A percentile compares a stretch with the other conserved stretches of the same genome.
Conservation (phyloP, 2,329 filamentous ascomycete genomes). For the Alternaria postmessia region DNA sequence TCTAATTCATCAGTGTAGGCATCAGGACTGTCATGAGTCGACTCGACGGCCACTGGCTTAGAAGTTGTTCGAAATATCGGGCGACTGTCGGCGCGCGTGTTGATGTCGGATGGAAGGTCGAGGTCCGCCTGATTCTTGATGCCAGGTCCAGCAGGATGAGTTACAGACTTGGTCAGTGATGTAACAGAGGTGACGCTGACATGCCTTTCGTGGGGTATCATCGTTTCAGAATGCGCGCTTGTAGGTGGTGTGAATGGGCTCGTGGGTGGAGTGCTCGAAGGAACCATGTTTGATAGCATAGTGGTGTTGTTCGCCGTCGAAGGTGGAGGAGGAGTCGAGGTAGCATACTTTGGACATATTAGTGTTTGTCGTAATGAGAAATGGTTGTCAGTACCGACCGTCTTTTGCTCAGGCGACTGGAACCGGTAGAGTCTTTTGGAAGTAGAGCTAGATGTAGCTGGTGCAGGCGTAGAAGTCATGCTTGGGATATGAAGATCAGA, state of each 20-base stretch:
- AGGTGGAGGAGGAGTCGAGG: background rate
- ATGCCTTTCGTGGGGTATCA: background rate
- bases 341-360: background rate
- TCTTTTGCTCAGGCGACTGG: background rate
- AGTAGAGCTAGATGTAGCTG: background rate
- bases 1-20: background rate
- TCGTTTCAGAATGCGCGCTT: background rate
- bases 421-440: slow-evolving; percentile 2
- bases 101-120: background rate
- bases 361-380: background rate
- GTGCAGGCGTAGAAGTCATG: background rate
- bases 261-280: background rate
- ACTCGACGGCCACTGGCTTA: background rate
- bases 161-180: background rate
- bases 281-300: background rate
- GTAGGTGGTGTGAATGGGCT: slow-evolving; percentile 1
- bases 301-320: background rate
- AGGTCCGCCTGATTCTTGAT: background rate
- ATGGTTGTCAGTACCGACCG: background rate
- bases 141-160: background rate
- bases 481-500: background rate
- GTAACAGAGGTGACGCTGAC: background rate
- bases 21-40: background rate
- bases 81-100: background rate
- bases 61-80: background rate